A percentile compares a stretch with the other conserved stretches of the same genome.
phyloP scores from a whole-genome alignment of 345 rosid genomes.

The Trapa incisa region DNA sequence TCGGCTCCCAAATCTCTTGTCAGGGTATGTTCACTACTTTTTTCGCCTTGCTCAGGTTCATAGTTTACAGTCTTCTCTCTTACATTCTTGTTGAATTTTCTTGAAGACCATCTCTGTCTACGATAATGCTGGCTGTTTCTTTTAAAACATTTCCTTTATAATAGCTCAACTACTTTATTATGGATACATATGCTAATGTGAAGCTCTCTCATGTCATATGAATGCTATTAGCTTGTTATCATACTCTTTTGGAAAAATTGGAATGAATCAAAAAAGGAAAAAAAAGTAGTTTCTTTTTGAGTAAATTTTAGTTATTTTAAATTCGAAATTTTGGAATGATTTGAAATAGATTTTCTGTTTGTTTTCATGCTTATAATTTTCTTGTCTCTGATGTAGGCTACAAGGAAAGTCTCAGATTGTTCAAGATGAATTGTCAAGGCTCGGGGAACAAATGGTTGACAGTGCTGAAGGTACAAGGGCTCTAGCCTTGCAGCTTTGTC shows the following conservation, averaged over 20 bases:
- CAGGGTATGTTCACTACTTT: constrained; percentile 51
- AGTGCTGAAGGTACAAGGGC: constrained; percentile 95
- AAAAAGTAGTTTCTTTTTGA: too few species aligned
- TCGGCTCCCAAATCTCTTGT: constrained; percentile 84
- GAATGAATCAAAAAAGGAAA: too few species aligned
- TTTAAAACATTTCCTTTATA: background rate
- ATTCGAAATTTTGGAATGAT: too few species aligned
- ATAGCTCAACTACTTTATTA: background rate
- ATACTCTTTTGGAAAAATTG: too few species aligned
- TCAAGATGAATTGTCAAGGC: constrained; percentile 75
- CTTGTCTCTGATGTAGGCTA: constrained; percentile 34
- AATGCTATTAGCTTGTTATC: too few species aligned
- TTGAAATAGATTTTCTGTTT: too few species aligned
- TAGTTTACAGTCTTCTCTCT: too few species aligned
- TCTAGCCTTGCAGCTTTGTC: constrained; percentile 94
- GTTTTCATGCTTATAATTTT: background rate
- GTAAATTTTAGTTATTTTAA: too few species aligned
- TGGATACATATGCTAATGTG: background rate
- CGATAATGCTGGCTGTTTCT: background rate
- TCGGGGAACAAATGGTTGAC: constrained; percentile 77
- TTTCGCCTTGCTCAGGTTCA: background rate
- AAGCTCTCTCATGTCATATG: background rate
- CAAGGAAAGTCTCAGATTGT: constrained; percentile 85
- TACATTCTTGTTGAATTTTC: background rate
- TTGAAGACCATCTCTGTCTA: background rate